These are phyloP conservation scores for Linnemannia elongata DNA, from an alignment of 192 early-diverging fungal species.

Conservation along the genomic window DNA sequence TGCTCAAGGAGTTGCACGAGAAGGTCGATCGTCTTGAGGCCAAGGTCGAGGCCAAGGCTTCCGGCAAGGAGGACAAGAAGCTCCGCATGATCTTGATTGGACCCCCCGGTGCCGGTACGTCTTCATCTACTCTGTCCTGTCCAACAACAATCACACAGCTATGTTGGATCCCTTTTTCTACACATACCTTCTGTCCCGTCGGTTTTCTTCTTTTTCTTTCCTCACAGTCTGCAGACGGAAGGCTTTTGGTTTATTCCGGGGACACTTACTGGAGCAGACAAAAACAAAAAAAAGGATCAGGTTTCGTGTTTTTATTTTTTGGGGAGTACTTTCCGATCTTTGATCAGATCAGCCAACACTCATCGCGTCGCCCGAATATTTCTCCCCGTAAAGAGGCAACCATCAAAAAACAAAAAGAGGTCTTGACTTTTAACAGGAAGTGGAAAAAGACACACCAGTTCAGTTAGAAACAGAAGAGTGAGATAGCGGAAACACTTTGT, in stretches of 20 bases:
- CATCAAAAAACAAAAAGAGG: not conserved
- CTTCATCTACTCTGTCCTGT: constrained; percentile 7
- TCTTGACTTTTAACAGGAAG: not conserved
- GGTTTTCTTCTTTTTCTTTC: not conserved
- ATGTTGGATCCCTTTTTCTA: not conserved
- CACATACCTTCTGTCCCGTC: not conserved
- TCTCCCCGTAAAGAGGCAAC: not conserved
- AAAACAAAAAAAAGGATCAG: not conserved
- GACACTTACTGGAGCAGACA: not conserved
- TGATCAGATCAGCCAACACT: not conserved
- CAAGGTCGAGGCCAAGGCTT: constrained; percentile 32
- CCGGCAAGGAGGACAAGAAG: constrained; percentile 42
- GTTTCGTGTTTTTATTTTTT: constrained; percentile 7
- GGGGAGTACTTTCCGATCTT: not conserved
- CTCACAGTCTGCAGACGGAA: too few species aligned
- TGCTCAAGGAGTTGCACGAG: constrained; percentile 55
- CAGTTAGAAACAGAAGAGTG: not conserved
- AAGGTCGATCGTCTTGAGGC: constrained; percentile 52
- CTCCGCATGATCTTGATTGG: constrained; percentile 92
- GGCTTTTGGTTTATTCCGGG: too few species aligned
- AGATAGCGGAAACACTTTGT: not conserved
- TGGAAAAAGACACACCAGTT: not conserved
- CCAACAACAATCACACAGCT: not conserved
- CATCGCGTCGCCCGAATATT: not conserved
- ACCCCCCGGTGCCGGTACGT: constrained; percentile 89